These are phyloP conservation scores for Podila verticillata DNA, from an alignment of 192 early-diverging fungal species.

Conservation along the genomic window DNA sequence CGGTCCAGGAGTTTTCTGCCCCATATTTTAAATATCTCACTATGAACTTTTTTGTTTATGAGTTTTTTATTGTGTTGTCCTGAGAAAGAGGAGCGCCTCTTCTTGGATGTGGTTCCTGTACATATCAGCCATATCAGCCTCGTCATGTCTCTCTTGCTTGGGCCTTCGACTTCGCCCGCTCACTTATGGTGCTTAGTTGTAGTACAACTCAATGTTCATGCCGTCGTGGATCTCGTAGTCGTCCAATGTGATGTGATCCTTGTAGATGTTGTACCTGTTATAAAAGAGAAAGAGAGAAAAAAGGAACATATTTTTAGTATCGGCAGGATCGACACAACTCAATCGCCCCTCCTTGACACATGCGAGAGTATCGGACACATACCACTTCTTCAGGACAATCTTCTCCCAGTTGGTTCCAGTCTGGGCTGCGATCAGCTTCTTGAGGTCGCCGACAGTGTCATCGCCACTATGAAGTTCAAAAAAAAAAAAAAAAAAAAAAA, in stretches of 20 bases:
- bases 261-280: conserved; percentile 76
- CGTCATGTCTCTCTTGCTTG: background rate
- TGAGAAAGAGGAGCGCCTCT: too few species aligned
- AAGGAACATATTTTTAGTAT: background rate
- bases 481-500: background rate
- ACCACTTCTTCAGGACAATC: conserved; percentile 92
- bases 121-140: background rate
- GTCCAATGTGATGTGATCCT: conserved; percentile 90
- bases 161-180: background rate
- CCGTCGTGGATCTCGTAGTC: conserved; percentile 93
- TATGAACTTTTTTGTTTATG: too few species aligned
- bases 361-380: conserved; percentile 3
- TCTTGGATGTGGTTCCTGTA: background rate
- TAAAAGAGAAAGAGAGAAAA: background rate
- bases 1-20: too few species aligned
- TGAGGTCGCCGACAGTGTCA: conserved; percentile 88
- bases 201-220: conserved; percentile 88
- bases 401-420: conserved; percentile 89
- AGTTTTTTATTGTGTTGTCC: too few species aligned
- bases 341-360: background rate
- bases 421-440: conserved; percentile 87
- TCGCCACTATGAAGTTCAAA: conserved; percentile 63
- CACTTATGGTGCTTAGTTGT: conserved; percentile 70
- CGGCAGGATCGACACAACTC: too few species aligned
- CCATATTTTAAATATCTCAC: too few species aligned